Evolutionary conservation across 78 protist genomes (phyloP), one percentile per base, ranked within the genome.

Genomic region (Guillardia theta): DNA sequence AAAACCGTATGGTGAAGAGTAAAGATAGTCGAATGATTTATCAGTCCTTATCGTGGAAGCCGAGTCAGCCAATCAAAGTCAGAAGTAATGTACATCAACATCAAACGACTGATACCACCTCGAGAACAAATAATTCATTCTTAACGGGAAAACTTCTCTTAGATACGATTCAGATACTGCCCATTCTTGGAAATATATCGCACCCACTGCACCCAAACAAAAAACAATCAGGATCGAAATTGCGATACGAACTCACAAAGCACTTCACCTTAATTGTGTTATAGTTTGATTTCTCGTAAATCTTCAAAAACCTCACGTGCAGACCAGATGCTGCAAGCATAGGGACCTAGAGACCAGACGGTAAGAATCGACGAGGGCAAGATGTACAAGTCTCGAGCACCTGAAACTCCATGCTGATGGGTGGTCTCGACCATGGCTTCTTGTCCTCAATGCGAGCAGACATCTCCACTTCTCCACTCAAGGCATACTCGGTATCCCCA

Each of bases 271-370:
- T 98, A 93, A 95, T 78, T 64, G 99, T 96, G 78, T 96, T 87
- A 96, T 98, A 98, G 95, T 92, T 78, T 41, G 93, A 1, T 92
- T 94, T 90, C 94, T 97, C 96, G 43, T 54, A 44, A 64, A 94
- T 93, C 87, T 98, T 98, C 50, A 98, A 87, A 96, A 97, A 98
- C 44, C 99, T 96, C 24, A 99, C 99, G 48, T 96, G 96, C 95
- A 99, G 95, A 18, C 99, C 99, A 41, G 98, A 97, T 33, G 99
- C 97, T 12, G 99, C 92, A 39, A 97, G 97, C 99, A 98, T 98
- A n/a, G 99, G 98, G 41, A 98, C 99, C 96, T 58, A 58, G 70
- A 50, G 70, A 58, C 70, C 70, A 30, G 6, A 30, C 6, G 70
- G 70, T 3, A 6, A 6, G 70, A 6, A 27, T 0, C 21, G 27